A percentile compares a stretch with the other conserved stretches of the same genome.
Evolutionary conservation across 768 basidiomycete species (phyloP).

Genomic region (Leccinum ochraceum): DNA sequence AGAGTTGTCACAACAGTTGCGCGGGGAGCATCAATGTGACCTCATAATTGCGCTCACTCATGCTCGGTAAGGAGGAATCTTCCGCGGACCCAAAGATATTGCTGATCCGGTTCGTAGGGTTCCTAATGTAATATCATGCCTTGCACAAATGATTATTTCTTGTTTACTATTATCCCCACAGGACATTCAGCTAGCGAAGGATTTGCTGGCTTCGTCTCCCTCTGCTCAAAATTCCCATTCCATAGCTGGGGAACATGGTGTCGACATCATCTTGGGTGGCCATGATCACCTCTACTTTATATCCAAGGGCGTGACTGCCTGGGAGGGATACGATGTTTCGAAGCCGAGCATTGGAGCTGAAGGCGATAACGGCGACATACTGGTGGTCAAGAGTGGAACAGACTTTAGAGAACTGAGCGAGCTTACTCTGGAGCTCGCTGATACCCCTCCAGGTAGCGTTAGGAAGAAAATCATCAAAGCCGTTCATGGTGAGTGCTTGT

Average conservation of each 20-base stretch:
- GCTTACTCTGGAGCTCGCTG: conserved; percentile 59
- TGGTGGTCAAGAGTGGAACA: conserved; percentile 83
- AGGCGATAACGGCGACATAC: conserved; percentile 66
- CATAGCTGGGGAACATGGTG: conserved; percentile 64
- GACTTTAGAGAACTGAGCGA: conserved; percentile 90
- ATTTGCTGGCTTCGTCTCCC: conserved; percentile 60
- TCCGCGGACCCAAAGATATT: neutral
- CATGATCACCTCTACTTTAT: conserved; percentile 87
- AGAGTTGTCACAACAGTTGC: conserved; percentile 73
- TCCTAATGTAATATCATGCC: conserved; percentile 28
- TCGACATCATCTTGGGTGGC: conserved; percentile 83
- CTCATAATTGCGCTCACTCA: conserved; percentile 87
- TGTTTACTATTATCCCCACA: conserved; percentile 31
- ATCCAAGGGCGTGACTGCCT: conserved; percentile 61
- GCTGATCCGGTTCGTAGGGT: conserved; percentile 23
- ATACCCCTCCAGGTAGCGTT: conserved; percentile 61
- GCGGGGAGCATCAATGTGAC: conserved; percentile 74
- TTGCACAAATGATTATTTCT: neutral
- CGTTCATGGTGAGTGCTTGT: conserved; percentile 51
- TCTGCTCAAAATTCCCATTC: conserved; percentile 44
- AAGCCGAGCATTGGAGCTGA: conserved; percentile 64
- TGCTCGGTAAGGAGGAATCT: conserved; percentile 50
- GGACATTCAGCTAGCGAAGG: conserved; percentile 74
- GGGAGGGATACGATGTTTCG: conserved; percentile 64
- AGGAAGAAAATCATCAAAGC: conserved; percentile 63